These are phyloP conservation scores for Sideroxylon spinosum DNA, from an alignment of 179 eudicot species.

Conservation along the genomic window DNA sequence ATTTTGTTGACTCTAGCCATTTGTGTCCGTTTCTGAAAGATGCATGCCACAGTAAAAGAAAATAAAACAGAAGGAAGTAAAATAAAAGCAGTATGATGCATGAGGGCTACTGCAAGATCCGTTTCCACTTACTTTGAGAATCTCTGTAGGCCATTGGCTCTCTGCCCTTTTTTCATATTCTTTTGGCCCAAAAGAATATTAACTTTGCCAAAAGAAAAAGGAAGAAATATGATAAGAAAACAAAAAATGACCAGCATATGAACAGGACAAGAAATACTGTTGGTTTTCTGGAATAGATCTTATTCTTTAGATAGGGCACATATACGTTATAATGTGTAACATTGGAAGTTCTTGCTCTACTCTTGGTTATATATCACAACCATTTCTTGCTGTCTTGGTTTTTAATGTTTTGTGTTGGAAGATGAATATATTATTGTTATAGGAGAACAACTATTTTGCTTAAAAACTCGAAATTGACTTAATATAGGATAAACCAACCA, in stretches of 20 bases:
- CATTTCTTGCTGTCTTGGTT: background rate
- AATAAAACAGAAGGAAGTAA: background rate
- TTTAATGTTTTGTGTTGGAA: background rate
- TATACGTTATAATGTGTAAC: background rate
- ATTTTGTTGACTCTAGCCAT: background rate
- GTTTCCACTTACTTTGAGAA: no score
- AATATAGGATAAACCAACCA: background rate
- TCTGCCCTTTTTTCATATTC: background rate
- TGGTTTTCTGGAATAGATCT: background rate
- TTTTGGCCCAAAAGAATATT: background rate
- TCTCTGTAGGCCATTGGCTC: background rate
- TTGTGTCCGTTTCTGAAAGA: background rate
- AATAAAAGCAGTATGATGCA: background rate
- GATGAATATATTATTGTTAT: background rate
- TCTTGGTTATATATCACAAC: slow-evolving; percentile 5
- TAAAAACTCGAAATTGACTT: background rate
- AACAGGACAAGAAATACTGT: background rate
- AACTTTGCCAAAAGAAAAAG: no score
- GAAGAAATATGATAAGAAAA: background rate
- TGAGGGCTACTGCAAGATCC: background rate
- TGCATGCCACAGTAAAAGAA: background rate
- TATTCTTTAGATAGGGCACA: background rate
- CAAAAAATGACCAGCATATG: background rate
- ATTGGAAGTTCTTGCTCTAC: background rate
- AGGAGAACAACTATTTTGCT: background rate